Evolutionary conservation across 2,329 filamentous ascomycete genomes (phyloP).

Genomic region (Alternaria sp.): DNA sequence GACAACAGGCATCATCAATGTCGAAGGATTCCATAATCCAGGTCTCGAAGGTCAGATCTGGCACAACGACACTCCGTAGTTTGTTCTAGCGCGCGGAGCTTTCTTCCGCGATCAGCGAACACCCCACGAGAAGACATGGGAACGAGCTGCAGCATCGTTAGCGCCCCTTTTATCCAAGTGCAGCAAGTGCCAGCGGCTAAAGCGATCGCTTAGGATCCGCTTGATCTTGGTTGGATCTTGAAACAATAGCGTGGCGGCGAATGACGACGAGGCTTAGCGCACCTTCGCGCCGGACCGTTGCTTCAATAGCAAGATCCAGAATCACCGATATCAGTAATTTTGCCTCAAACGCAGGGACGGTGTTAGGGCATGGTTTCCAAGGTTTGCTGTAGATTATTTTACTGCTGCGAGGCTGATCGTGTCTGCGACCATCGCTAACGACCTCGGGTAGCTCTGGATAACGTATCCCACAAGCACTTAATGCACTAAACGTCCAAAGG

Average conservation of each 20-base stretch:
- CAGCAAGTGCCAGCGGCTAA: constrained; percentile 5
- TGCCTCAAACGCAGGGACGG: background rate
- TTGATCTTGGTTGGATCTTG: constrained; percentile 5
- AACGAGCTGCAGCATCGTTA: background rate
- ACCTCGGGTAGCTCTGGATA: background rate
- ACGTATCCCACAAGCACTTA: background rate
- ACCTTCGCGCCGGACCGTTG: constrained; percentile 6
- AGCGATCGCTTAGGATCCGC: constrained; percentile 4
- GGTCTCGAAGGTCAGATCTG: background rate
- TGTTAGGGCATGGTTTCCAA: background rate
- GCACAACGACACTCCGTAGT: background rate
- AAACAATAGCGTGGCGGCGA: constrained; percentile 8
- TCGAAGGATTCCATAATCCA: background rate
- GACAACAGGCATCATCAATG: background rate
- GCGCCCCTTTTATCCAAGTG: background rate
- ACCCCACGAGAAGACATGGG: background rate
- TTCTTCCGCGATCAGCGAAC: background rate
- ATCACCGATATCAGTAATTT: background rate
- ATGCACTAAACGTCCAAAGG: background rate
- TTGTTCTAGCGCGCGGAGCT: background rate
- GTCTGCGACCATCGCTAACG: background rate
- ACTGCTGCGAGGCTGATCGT: background rate
- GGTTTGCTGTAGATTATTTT: background rate
- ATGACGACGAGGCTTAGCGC: constrained; percentile 1
- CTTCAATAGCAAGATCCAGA: background rate